Conservation (phyloP, 805 yeast genomes). For the Candida oleophila region DNA sequence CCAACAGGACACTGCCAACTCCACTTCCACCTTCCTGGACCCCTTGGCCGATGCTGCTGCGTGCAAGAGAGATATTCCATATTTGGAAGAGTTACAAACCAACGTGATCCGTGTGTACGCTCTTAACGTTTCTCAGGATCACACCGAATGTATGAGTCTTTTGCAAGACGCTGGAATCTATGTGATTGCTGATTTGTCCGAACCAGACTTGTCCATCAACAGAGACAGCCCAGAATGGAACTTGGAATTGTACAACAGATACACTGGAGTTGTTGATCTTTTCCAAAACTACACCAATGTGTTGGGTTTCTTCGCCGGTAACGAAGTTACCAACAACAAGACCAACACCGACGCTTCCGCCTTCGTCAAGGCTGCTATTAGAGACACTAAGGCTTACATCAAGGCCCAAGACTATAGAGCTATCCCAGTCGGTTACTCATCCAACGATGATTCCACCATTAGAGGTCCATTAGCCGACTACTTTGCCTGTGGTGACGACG, state of each 20-base stretch:
- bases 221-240: slow-evolving; percentile 66
- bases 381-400: slow-evolving; percentile 75
- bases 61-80: slow-evolving; percentile 75
- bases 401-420: slow-evolving; percentile 55
- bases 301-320: slow-evolving; percentile 84
- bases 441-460: slow-evolving; percentile 70
- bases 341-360: slow-evolving; percentile 75
- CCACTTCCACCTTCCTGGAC: slow-evolving; percentile 55
- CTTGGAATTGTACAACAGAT: slow-evolving; percentile 60
- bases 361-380: slow-evolving; percentile 77
- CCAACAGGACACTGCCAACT: slow-evolving; percentile 63
- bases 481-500: slow-evolving; percentile 70
- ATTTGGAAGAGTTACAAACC: slow-evolving; percentile 58
- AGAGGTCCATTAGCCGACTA: slow-evolving; percentile 71
- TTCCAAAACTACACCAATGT: slow-evolving; percentile 70
- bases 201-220: slow-evolving; percentile 62
- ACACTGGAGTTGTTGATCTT: slow-evolving; percentile 65
- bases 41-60: slow-evolving; percentile 63
- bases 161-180: slow-evolving; percentile 85
- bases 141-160: slow-evolving; percentile 64
- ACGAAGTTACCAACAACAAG: slow-evolving; percentile 71
- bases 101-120: slow-evolving; percentile 79
- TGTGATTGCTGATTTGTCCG: slow-evolving; percentile 83
- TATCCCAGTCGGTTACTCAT: slow-evolving; percentile 81
- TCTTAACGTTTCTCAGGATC: slow-evolving; percentile 61